Base-by-base conservation (phyloP, 495 filamentous ascomycete genomes). In the Penicillium pulvis region DNA sequence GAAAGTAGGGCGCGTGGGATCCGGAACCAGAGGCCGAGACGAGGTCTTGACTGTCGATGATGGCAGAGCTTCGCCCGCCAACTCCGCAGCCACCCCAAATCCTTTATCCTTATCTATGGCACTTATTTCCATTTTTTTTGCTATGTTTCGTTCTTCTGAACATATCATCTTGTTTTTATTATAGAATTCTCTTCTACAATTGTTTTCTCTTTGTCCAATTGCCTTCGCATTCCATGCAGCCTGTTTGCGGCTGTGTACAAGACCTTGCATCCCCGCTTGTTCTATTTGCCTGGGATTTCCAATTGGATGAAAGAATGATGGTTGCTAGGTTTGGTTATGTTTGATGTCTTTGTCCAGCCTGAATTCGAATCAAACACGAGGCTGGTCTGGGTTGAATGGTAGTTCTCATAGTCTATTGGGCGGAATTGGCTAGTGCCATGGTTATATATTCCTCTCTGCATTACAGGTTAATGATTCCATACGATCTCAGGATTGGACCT, bases 21-120 rank as follows among this genome's bases (percentile, higher is more conserved):
- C 45, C 63, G 66, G 60, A 61, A 59, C 56, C 57, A 56, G 59
- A 50, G 62, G 35, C 60, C 60, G 58, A 58, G 42, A 47, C 51
- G 53, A 57, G 56, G 55, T 33, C 51, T 41, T 41, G 36, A 55
- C 33, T 49, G 20, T 46, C 64, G 56, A 69, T 69, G 66, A 69
- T 61, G 66, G 63, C 66, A 69, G 51, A 55, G 56, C 65, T 56
- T 58, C 49, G 16, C 39, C 39, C 39, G 39, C 39, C 16, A 41
- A 16, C 39, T 41, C 39, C 39, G 39, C 39, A 41, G 16, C 39
- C 50, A 23, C 30, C 36, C 53, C 39, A 17, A 36, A 11, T 1
- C 9, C 33, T 36, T 46, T 36, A n/a, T 43, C 41, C 35, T 48
- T 19, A 8, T 35, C 20, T 58, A 48, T 46, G 6, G 12, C 39